A percentile compares a stretch with the other conserved stretches of the same genome.
phyloP scores from a whole-genome alignment of 2,329 filamentous ascomycete species.

The Pseudopithomyces maydicus region DNA sequence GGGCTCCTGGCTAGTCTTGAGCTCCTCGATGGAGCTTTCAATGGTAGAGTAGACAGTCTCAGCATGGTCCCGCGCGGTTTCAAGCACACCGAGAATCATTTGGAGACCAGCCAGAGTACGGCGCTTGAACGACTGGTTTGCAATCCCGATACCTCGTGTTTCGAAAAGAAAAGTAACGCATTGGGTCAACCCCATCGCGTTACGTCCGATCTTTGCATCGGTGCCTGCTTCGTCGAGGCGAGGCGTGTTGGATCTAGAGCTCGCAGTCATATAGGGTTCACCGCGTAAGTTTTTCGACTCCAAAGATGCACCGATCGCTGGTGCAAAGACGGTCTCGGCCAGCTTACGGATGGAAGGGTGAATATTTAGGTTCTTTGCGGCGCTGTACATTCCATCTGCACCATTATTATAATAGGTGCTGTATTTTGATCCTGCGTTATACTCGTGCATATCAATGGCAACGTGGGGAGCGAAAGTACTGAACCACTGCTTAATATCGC shows the following conservation, averaged over 20 bases:
- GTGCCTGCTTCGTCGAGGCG: slow-evolving; percentile 40
- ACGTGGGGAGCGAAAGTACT: slow-evolving; percentile 39
- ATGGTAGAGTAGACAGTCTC: slow-evolving; percentile 33
- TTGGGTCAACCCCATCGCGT: slow-evolving; percentile 44
- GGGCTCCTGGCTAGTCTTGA: slow-evolving; percentile 28
- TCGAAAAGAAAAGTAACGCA: slow-evolving; percentile 43
- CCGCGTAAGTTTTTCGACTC: slow-evolving; percentile 34
- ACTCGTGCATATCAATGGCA: slow-evolving; percentile 46
- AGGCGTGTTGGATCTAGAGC: slow-evolving; percentile 23
- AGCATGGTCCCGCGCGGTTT: slow-evolving; percentile 38
- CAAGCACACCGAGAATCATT: slow-evolving; percentile 41
- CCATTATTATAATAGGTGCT: slow-evolving; percentile 38
- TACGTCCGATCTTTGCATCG: slow-evolving; percentile 44
- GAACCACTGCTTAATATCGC: slow-evolving; percentile 41
- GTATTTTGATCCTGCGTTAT: slow-evolving; percentile 31
- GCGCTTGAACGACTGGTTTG: slow-evolving; percentile 40
- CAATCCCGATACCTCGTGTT: slow-evolving; percentile 42
- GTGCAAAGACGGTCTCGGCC: slow-evolving; percentile 40
- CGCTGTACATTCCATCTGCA: slow-evolving; percentile 42
- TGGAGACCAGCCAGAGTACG: slow-evolving; percentile 38
- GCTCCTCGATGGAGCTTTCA: slow-evolving; percentile 30
- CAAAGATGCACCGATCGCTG: slow-evolving; percentile 36
- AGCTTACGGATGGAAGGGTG: slow-evolving; percentile 37
- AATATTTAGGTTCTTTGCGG: slow-evolving; percentile 39
- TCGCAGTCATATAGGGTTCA: slow-evolving; percentile 41